Evolutionary conservation across 371 early-diverging fungal species (phyloP).

Genomic region (Caulochytrium protostelioides): DNA sequence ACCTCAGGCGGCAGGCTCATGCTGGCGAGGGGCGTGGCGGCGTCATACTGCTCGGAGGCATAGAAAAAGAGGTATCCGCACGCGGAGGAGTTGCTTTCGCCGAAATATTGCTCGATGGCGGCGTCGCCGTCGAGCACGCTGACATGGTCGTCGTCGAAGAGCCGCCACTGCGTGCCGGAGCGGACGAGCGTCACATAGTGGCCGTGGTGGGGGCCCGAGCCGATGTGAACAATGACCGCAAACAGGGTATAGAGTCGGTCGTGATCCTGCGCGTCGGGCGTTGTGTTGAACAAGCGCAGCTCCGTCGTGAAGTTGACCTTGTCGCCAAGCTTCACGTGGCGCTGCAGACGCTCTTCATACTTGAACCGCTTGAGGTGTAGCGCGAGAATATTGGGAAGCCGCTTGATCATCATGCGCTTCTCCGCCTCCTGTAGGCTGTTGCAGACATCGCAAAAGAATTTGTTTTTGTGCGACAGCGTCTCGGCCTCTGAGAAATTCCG

Average conservation of each 20-base stretch:
- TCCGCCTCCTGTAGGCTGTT: conserved; percentile 89
- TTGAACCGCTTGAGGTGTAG: conserved; percentile 92
- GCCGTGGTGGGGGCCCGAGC: conserved; percentile 85
- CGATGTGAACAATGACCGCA: conserved; percentile 84
- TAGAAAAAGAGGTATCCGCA: conserved; percentile 26
- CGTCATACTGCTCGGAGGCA: conserved; percentile 4
- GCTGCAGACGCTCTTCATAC: conserved; percentile 70
- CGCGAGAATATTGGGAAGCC: conserved; percentile 76
- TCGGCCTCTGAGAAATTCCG: conserved; percentile 79
- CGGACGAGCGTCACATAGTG: conserved; percentile 84
- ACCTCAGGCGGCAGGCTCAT: too few species aligned
- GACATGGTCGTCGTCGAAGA: conserved; percentile 86
- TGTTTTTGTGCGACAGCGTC: conserved; percentile 78
- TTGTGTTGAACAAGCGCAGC: conserved; percentile 73
- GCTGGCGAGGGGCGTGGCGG: neutral
- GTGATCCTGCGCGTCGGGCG: conserved; percentile 65
- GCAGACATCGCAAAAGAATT: conserved; percentile 89
- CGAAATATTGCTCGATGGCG: conserved; percentile 17
- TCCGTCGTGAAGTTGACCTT: conserved; percentile 83
- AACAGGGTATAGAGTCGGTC: conserved; percentile 65
- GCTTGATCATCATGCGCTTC: conserved; percentile 83
- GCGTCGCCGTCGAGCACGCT: conserved; percentile 4
- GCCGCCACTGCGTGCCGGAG: conserved; percentile 60
- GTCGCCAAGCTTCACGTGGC: conserved; percentile 80
- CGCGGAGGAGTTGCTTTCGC: conserved; percentile 15